These are phyloP conservation scores for Peterozyma toletana DNA, from an alignment of 805 yeast species.

Conservation along the genomic window DNA sequence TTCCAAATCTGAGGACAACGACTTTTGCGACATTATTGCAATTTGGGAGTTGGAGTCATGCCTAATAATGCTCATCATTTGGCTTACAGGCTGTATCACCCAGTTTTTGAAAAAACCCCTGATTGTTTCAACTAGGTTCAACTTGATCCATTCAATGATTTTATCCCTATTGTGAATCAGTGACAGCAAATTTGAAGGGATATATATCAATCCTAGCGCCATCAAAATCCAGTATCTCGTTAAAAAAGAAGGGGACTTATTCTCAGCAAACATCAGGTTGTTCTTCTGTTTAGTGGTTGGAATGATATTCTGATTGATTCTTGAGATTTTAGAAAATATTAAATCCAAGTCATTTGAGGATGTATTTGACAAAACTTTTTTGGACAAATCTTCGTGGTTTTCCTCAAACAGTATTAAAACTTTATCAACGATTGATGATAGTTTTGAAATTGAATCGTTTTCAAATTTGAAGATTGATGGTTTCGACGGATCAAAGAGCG, in stretches of 20 bases:
- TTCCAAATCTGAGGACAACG: slow-evolving; percentile 69
- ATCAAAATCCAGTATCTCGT: slow-evolving; percentile 55
- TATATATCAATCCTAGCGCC: slow-evolving; percentile 33
- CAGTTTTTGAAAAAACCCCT: slow-evolving; percentile 72
- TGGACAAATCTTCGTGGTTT: background rate
- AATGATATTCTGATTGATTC: background rate
- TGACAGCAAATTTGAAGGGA: slow-evolving; percentile 40
- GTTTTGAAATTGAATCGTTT: background rate
- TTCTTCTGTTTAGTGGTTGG: slow-evolving; percentile 3
- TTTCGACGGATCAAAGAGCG: slow-evolving; percentile 4
- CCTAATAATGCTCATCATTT: slow-evolving; percentile 72
- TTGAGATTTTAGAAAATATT: slow-evolving; percentile 4
- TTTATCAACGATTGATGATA: slow-evolving; percentile 4
- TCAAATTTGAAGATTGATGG: background rate
- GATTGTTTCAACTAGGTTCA: slow-evolving; percentile 56
- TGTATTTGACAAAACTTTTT: background rate
- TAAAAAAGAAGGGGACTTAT: slow-evolving; percentile 30
- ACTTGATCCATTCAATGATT: slow-evolving; percentile 48
- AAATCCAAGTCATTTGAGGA: background rate
- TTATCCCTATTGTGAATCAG: slow-evolving; percentile 44
- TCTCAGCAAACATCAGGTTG: slow-evolving; percentile 1
- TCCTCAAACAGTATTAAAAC: slow-evolving; percentile 3
- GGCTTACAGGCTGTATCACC: slow-evolving; percentile 69
- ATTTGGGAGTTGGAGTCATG: slow-evolving; percentile 72
- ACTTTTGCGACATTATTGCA: slow-evolving; percentile 72